Evolutionary conservation across 192 early-diverging fungal species (phyloP).

Genomic region (Chytriomyces confervae): DNA sequence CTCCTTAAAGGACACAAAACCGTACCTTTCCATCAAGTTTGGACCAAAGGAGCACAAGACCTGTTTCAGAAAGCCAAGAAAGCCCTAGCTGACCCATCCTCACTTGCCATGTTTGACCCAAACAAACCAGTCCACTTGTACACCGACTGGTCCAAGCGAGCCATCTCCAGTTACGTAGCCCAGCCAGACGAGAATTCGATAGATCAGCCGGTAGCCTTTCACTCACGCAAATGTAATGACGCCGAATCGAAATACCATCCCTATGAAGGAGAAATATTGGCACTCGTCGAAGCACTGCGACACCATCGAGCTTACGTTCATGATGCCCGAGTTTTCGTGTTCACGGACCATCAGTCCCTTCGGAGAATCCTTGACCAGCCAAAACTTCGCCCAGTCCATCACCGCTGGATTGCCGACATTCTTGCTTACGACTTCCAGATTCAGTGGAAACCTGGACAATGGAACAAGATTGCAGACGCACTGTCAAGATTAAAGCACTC

Average conservation of each 20-base stretch:
- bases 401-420: slow-evolving; percentile 1
- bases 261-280: slow-evolving; percentile 12
- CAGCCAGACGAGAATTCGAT: too few species aligned
- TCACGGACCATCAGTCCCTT: slow-evolving; percentile 18
- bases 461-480: slow-evolving; percentile 16
- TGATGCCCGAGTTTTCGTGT: not conserved
- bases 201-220: not conserved
- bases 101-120: too few species aligned
- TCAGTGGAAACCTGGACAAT: slow-evolving; percentile 12
- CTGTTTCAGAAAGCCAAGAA: not conserved
- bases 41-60: not conserved
- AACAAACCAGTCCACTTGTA: too few species aligned
- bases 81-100: not conserved
- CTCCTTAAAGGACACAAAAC: slow-evolving; percentile 6
- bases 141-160: too few species aligned
- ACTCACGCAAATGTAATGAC: not conserved
- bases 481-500: too few species aligned
- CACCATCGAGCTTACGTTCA: slow-evolving; percentile 6
- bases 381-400: slow-evolving; percentile 14
- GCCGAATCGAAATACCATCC: slow-evolving; percentile 9
- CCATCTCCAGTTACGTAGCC: too few species aligned
- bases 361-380: not conserved
- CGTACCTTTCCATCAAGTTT: not conserved
- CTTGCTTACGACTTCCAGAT: slow-evolving; percentile 11
- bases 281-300: not conserved